Percentiles rank a stretch among this genome's conserved stretches.
These are phyloP conservation scores for Pichia cabralensis DNA, from an alignment of 805 yeast genomes.

Conservation along the genomic window DNA sequence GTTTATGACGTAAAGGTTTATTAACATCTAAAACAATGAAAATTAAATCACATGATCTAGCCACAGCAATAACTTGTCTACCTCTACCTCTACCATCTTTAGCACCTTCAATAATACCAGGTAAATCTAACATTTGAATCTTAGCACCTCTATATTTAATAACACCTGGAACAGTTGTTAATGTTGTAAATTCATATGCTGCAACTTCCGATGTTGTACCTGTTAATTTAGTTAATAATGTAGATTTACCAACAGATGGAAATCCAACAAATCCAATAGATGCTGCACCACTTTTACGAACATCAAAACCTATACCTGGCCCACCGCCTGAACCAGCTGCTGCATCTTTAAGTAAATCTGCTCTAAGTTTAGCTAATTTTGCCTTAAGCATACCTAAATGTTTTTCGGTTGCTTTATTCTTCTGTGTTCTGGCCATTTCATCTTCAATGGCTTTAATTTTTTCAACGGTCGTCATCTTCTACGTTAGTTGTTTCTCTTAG, in stretches of 20 bases:
- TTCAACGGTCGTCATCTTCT: slow-evolving; percentile 54
- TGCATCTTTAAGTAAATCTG: slow-evolving; percentile 73
- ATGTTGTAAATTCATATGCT: slow-evolving; percentile 93
- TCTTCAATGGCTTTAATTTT: slow-evolving; percentile 84
- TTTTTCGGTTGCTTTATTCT: slow-evolving; percentile 94
- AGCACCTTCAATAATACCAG: slow-evolving; percentile 88
- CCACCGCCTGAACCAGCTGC: slow-evolving; percentile 79
- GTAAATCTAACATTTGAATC: slow-evolving; percentile 89
- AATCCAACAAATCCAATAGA: slow-evolving; percentile 97
- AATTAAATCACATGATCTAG: slow-evolving; percentile 90
- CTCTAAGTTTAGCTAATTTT: slow-evolving; percentile 85
- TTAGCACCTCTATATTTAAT: slow-evolving; percentile 95
- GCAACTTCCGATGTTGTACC: slow-evolving; percentile 98
- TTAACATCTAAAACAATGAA: slow-evolving; percentile 93
- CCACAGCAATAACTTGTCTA: slow-evolving; percentile 96
- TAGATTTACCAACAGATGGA: slow-evolving; percentile 90
- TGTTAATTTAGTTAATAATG: slow-evolving; percentile 77
- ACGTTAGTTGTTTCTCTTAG: background rate
- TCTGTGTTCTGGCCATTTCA: slow-evolving; percentile 97
- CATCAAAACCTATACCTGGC: slow-evolving; percentile 92
- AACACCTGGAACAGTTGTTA: slow-evolving; percentile 96
- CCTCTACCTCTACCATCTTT: slow-evolving; percentile 90
- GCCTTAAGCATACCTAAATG: slow-evolving; percentile 98
- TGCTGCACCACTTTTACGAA: slow-evolving; percentile 97
- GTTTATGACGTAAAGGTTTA: slow-evolving; percentile 91